Conservation (phyloP, 169 alveolate species). For the Eimeria acervulina region DNA sequence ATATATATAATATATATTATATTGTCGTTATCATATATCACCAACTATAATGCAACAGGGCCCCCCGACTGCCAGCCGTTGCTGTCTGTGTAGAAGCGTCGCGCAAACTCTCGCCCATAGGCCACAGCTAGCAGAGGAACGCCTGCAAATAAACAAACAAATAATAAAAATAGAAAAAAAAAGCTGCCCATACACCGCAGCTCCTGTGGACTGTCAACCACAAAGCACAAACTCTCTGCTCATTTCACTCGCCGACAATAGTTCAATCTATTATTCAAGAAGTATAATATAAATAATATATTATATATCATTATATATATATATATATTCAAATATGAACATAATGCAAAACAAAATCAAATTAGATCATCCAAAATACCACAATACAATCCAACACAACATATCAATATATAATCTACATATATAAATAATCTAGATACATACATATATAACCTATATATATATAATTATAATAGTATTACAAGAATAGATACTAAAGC, state of each 20-base stretch:
- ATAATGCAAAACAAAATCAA: too few species aligned
- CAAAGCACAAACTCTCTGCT: too few species aligned
- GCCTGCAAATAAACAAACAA: conserved; percentile 35
- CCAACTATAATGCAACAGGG: background rate
- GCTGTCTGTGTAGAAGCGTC: conserved; percentile 44
- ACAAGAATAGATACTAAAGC: background rate
- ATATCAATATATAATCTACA: too few species aligned
- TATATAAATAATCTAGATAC: too few species aligned
- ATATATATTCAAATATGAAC: background rate
- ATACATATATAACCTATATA: background rate
- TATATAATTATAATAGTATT: background rate
- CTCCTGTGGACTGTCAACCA: too few species aligned
- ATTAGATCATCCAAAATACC: too few species aligned
- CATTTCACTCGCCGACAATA: too few species aligned
- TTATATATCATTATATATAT: background rate
- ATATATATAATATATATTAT: too few species aligned
- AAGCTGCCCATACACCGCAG: background rate
- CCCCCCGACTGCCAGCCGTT: conserved; percentile 57
- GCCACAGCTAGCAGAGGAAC: conserved; percentile 83
- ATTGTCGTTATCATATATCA: too few species aligned
- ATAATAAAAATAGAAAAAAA: background rate
- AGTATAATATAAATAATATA: background rate
- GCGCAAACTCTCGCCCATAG: conserved; percentile 84
- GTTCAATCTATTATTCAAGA: too few species aligned
- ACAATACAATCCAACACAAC: too few species aligned